These are phyloP conservation scores for Singerocomus rubriflavus DNA, from an alignment of 1,284 basidiomycete species.

Conservation along the genomic window DNA sequence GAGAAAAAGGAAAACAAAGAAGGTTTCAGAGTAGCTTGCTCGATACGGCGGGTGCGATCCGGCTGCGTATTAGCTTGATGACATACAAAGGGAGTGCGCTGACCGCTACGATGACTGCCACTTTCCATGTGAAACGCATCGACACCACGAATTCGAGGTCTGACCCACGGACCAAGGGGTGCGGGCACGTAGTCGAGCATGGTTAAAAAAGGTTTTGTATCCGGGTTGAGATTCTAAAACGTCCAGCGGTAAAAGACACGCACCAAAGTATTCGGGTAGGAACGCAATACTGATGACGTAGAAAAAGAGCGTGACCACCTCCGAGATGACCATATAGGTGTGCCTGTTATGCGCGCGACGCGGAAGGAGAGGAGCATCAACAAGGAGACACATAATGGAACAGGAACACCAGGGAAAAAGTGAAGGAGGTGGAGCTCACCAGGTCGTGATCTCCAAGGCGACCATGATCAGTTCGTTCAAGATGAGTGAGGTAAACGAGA, in stretches of 20 bases:
- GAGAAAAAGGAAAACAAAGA: too few species aligned
- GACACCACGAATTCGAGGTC: slow-evolving; percentile 93
- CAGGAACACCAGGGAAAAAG: too few species aligned
- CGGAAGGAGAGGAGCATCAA: too few species aligned
- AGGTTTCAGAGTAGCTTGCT: slow-evolving; percentile 71
- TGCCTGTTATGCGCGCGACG: slow-evolving; percentile 58
- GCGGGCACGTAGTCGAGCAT: too few species aligned
- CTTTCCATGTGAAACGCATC: slow-evolving; percentile 90
- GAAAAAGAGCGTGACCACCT: slow-evolving; percentile 84
- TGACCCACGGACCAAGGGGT: slow-evolving; percentile 29
- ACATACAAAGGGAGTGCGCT: slow-evolving; percentile 90
- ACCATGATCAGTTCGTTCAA: slow-evolving; percentile 99
- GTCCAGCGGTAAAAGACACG: slow-evolving; percentile 22
- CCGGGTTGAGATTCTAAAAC: too few species aligned
- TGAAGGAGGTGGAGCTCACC: slow-evolving; percentile 47
- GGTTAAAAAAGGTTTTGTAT: too few species aligned
- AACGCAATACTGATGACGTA: slow-evolving; percentile 94
- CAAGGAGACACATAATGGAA: background rate
- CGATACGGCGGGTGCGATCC: slow-evolving; percentile 91
- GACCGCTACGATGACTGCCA: slow-evolving; percentile 91
- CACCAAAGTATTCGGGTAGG: slow-evolving; percentile 96
- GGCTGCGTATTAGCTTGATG: slow-evolving; percentile 83
- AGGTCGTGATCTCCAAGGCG: slow-evolving; percentile 94
- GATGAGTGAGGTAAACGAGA: slow-evolving; percentile 95
- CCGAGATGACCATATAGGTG: slow-evolving; percentile 92